Percentiles rank a stretch among this genome's conserved stretches.
These are phyloP conservation scores for Aureobasidium lini DNA, from an alignment of 2,329 filamentous ascomycete genomes.

Conservation along the genomic window DNA sequence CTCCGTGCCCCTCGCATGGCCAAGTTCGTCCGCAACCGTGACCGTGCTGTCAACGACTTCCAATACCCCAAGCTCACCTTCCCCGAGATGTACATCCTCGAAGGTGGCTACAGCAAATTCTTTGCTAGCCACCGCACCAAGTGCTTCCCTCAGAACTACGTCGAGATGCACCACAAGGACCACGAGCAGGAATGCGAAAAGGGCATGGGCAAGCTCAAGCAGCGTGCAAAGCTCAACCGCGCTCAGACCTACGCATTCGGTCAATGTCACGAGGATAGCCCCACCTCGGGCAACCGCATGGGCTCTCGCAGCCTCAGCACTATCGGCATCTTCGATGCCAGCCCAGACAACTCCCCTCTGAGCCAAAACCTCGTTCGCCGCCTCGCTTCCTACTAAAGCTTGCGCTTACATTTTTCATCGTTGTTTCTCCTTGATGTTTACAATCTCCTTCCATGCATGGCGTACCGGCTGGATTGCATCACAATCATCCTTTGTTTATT, in stretches of 20 bases:
- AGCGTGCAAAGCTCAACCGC: constrained; percentile 75
- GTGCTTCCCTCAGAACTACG: constrained; percentile 91
- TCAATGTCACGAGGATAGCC: constrained; percentile 58
- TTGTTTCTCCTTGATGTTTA: constrained; percentile 14
- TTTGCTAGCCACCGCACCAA: constrained; percentile 69
- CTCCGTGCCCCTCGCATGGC: constrained; percentile 96
- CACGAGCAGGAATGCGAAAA: constrained; percentile 90
- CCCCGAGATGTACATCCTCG: constrained; percentile 92
- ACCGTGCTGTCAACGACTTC: constrained; percentile 78
- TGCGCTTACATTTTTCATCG: not conserved
- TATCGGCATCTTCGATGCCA: constrained; percentile 17
- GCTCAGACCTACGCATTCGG: constrained; percentile 96
- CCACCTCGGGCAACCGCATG: constrained; percentile 39
- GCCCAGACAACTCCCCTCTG: constrained; percentile 24
- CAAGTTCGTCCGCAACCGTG: constrained; percentile 81
- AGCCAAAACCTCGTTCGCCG: constrained; percentile 26
- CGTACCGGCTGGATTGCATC: constrained; percentile 18
- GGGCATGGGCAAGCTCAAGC: constrained; percentile 86
- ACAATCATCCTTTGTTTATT: constrained; percentile 16
- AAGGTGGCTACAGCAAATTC: constrained; percentile 93
- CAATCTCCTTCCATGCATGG: constrained; percentile 18
- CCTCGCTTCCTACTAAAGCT: constrained; percentile 30
- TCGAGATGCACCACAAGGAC: constrained; percentile 90
- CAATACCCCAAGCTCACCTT: constrained; percentile 86
- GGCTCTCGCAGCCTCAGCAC: constrained; percentile 23